Base-by-base conservation (phyloP, 2,329 filamentous ascomycete species). In the Raffaelea deltoideospora region DNA sequence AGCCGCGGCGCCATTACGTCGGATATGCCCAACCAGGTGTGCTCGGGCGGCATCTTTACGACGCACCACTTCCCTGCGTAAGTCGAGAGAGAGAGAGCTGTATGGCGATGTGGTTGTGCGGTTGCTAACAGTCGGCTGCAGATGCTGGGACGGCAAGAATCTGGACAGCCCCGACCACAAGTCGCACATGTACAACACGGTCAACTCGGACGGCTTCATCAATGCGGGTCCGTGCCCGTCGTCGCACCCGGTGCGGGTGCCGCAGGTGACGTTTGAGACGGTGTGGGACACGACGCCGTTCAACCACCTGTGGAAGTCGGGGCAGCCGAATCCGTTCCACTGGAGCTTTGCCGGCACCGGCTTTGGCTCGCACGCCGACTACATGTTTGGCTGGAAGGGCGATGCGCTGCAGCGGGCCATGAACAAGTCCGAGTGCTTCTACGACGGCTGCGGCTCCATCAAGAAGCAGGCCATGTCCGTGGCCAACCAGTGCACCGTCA, bases 111-210 rank as follows among this genome's bases (percentile, higher is more conserved):
- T 28, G 24, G 36, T 15, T n/a, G 3, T 19, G 26, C 33, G n/a
- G n/a, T 26, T 26, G 9, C 23, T 13, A 26, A 8, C 28, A 27
- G 20, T 48, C 49, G 1, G 47, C 51, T 32, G 50, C 26, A 39
- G 37, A 28, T 77, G 73, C 56, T 77, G 73, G 73, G 61, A 77
- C 41, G 72, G 73, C 17, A 53, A 56, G 27, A 63, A 73, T 41
- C 45, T 69, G 10, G 69, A 76, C 47, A 60, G 62, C 9, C 26
- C 55, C 0, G 58, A 73, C 48, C 69, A 76, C 50, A 39, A 44
- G 31, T 43, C 42, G 17, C 45, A 47, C 26, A 40, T 46, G 43
- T 46, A 46, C 40, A 45, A 46, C 37, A 42, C 41, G 44, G 36
- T 48, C 37, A 41, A 15, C 15, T 39, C 19, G 33, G 46, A 48